phyloP scores from a whole-genome alignment of 73 alveolate species.

The Blepharisma stoltei region DNA sequence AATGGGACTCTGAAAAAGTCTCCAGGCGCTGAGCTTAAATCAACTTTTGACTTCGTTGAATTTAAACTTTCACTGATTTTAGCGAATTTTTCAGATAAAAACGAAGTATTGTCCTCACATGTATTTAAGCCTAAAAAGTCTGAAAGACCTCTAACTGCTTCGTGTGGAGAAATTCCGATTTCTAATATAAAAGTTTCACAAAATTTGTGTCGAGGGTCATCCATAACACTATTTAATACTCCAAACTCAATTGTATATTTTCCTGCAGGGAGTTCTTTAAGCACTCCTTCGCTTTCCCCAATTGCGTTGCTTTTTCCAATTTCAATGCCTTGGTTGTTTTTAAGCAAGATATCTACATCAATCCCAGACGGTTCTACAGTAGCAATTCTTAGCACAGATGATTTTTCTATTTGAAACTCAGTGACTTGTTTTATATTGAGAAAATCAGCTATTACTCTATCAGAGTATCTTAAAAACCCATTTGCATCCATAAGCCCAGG shows the following conservation, averaged over 20 bases:
- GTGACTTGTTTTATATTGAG: background rate
- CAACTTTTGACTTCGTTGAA: background rate
- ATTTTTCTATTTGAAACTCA: background rate
- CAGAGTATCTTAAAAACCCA: conserved; percentile 1
- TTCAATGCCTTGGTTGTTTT: background rate
- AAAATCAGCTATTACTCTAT: conserved; percentile 15
- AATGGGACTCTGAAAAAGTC: background rate
- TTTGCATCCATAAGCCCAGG: background rate
- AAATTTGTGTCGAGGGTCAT: conserved; percentile 14
- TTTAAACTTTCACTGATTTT: background rate
- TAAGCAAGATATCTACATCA: background rate
- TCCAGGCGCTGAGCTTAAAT: background rate
- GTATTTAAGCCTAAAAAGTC: background rate
- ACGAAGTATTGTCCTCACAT: background rate
- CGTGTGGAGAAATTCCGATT: conserved; percentile 20
- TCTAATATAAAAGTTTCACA: conserved; percentile 24
- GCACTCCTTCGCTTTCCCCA: conserved; percentile 11
- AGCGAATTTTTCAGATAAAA: background rate
- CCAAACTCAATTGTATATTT: background rate
- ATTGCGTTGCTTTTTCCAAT: conserved; percentile 4
- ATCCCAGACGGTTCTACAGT: conserved; percentile 8
- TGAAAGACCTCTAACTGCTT: background rate
- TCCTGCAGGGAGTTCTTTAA: background rate
- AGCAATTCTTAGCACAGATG: conserved; percentile 4
- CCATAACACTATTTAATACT: background rate